Conservation (phyloP, 768 basidiomycete species). For the Tricholoma saponaceum region DNA sequence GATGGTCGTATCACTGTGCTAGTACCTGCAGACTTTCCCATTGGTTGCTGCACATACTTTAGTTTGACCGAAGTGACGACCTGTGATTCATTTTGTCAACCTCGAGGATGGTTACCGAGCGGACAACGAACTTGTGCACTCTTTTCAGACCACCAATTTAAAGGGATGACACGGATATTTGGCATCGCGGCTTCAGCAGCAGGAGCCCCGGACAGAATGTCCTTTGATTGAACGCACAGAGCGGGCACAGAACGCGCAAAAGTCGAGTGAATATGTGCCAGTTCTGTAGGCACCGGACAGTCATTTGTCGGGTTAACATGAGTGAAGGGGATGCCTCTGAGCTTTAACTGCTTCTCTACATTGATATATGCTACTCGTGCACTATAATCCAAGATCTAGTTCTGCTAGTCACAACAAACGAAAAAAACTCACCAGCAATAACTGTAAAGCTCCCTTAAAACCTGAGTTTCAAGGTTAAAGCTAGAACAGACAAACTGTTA, state of each 20-base stretch:
- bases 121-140: conserved; percentile 47
- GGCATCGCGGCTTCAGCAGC: conserved; percentile 92
- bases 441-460: conserved; percentile 74
- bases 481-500: conserved; percentile 27
- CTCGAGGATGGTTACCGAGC: conserved; percentile 6
- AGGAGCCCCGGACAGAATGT: conserved; percentile 78
- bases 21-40: conserved; percentile 63
- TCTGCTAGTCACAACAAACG: background rate
- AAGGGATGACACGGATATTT: conserved; percentile 82
- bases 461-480: conserved; percentile 70
- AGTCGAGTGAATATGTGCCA: conserved; percentile 63
- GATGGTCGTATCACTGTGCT: conserved; percentile 75
- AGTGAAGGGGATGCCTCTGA: conserved; percentile 72
- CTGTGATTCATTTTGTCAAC: conserved; percentile 25
- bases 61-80: conserved; percentile 90
- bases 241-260: conserved; percentile 77
- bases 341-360: conserved; percentile 84
- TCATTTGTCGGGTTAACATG: conserved; percentile 60
- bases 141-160: conserved; percentile 89
- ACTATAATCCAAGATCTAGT: conserved; percentile 32
- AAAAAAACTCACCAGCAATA: conserved; percentile 69
- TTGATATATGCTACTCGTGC: conserved; percentile 89
- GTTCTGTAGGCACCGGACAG: conserved; percentile 36
- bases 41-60: conserved; percentile 84
- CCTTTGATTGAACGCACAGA: conserved; percentile 75